Percentiles rank a stretch among this genome's conserved stretches.
Conservation (phyloP, 2,329 filamentous ascomycete species). For the Passalora sequoiae region DNA sequence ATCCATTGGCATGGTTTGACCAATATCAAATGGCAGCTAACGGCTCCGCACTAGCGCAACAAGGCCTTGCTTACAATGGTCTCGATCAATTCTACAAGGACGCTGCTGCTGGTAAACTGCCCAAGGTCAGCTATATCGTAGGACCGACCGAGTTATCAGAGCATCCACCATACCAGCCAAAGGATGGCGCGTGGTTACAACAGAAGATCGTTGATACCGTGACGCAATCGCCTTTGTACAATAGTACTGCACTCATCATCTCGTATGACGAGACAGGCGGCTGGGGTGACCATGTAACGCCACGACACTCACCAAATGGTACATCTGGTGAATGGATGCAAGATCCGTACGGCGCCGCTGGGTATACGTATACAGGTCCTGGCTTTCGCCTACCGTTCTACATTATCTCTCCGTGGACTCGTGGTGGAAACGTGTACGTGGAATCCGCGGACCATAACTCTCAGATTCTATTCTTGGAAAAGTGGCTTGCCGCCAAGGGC, state of each 20-base stretch:
- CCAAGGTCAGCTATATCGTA: conserved; percentile 49
- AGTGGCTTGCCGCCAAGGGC: conserved; percentile 46
- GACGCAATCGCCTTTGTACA: conserved; percentile 47
- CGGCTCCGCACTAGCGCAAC: conserved; percentile 38
- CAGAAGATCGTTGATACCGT: conserved; percentile 50
- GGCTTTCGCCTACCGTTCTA: conserved; percentile 51
- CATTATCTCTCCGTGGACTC: conserved; percentile 54
- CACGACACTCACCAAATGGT: conserved; percentile 46
- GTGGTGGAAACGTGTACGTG: conserved; percentile 50
- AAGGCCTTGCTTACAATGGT: conserved; percentile 46
- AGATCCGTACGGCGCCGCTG: conserved; percentile 40
- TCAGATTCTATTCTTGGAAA: conserved; percentile 51
- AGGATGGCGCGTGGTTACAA: conserved; percentile 53
- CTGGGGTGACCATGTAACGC: conserved; percentile 52
- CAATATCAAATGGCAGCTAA: conserved; percentile 46
- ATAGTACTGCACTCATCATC: conserved; percentile 47
- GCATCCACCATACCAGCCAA: conserved; percentile 50
- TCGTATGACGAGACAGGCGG: conserved; percentile 52
- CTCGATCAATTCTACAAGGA: conserved; percentile 48
- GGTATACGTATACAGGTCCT: conserved; percentile 43
- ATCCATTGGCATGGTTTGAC: conserved; percentile 50
- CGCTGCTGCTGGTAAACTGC: conserved; percentile 49
- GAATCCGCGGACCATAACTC: conserved; percentile 54
- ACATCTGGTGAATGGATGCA: conserved; percentile 54
- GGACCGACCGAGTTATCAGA: conserved; percentile 49